These are phyloP conservation scores for Mycothermus thermophilus DNA, from an alignment of 495 filamentous ascomycete genomes.

Conservation along the genomic window DNA sequence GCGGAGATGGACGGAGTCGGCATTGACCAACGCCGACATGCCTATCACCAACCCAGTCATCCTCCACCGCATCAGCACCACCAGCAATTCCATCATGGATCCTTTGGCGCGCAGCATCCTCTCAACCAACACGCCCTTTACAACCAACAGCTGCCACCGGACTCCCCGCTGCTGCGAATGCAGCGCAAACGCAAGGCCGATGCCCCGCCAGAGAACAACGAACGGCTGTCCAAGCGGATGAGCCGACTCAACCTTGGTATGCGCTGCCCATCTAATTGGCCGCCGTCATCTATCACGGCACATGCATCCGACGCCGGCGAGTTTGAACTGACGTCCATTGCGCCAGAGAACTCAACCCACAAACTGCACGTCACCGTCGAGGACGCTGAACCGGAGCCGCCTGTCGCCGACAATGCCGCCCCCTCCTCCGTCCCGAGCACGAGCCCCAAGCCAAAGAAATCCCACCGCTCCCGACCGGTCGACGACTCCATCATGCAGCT, in stretches of 20 bases:
- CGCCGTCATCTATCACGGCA: too few relatives aligned
- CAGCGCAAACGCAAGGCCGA: slow-evolving; percentile 43
- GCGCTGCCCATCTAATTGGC: slow-evolving; percentile 14
- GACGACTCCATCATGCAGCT: slow-evolving; percentile 60
- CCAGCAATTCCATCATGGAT: slow-evolving; percentile 8
- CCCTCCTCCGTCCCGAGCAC: slow-evolving; percentile 1
- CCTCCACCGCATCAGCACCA: too few relatives aligned
- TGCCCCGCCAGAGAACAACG: slow-evolving; percentile 30
- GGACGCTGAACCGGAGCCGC: slow-evolving; percentile 6
- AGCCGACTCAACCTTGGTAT: slow-evolving; percentile 69
- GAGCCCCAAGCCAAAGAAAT: background rate
- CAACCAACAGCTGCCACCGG: slow-evolving; percentile 3
- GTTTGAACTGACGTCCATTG: too few relatives aligned
- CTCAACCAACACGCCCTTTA: background rate
- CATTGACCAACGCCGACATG: slow-evolving; percentile 7
- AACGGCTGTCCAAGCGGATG: slow-evolving; percentile 64
- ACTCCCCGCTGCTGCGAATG: too few relatives aligned
- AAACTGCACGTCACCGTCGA: slow-evolving; percentile 45
- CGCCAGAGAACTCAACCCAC: slow-evolving; percentile 40
- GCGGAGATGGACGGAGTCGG: slow-evolving; percentile 11
- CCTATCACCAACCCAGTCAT: slow-evolving; percentile 3
- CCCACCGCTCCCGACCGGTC: slow-evolving; percentile 7
- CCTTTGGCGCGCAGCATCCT: background rate
- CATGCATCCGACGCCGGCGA: too few relatives aligned
- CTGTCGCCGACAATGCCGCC: slow-evolving; percentile 1